Evolutionary conservation across 2,329 filamentous ascomycete genomes (phyloP), one percentile per base, ranked within the genome.

Genomic region (Cladosporium halotolerans): DNA sequence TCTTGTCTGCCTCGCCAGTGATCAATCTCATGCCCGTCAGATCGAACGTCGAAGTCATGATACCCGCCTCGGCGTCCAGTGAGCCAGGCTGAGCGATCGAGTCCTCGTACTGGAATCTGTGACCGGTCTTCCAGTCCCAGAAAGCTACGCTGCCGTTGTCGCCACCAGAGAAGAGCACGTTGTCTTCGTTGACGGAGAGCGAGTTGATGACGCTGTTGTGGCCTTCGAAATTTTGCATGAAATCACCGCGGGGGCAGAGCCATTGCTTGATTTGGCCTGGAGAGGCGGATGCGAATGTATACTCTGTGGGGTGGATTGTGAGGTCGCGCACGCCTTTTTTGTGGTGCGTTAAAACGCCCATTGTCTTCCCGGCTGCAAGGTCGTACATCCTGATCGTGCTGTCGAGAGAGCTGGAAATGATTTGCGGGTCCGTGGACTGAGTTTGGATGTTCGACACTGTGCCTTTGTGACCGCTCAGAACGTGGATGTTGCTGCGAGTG

Each of bases 181-280:
- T 93, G 68, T 96, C 89, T 64, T 95, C 88, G 69, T 99, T 99
- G 32, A 93, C 90, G 41, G 89, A 81, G 43, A 99, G 75, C 0
- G 90, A 90, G 72, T 99, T 99, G 75, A 99, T 92, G 68, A 99
- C 95, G 56, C 89, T 83, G 65, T 96, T 96, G 66, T 97, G 92
- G 4, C 92, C 92, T 41, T 96, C 89, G 65, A 97, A 97, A 68
- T 97, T 97, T 71, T 96, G 91, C 93, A 99, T 99, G 68, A 99
- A 97, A 13, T 89, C 89, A 36, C 92, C 95, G 68, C 96, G 90
- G 1, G 95, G 95, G 62, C 91, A 97, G 70, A 97, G 96, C 92
- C 93, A 99, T 73, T 99, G 93, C 77, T 99, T 99, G 73, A 99
- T 96, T 68, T 88, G 91, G 19, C 88, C 87, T 0, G 92, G 91